Evolutionary conservation across 148 eudicot genomes (phyloP).

Genomic region (Arctostaphylos glauca): DNA sequence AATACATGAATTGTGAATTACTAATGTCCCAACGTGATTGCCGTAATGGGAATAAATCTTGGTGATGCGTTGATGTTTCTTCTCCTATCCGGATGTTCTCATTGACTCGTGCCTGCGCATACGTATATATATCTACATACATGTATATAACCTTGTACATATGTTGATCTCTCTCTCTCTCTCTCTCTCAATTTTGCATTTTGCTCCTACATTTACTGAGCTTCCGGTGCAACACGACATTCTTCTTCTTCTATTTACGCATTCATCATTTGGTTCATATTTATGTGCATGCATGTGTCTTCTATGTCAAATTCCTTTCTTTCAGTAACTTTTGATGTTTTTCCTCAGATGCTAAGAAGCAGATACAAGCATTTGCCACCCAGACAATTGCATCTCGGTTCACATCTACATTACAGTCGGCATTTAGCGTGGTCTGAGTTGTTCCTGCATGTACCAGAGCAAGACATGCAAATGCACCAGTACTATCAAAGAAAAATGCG

Average conservation of each 20-base stretch:
- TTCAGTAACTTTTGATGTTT: slow-evolving; percentile 7
- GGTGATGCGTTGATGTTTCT: neutral
- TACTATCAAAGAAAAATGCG: neutral
- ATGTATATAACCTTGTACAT: neutral
- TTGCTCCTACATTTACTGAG: neutral
- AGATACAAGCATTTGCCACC: slow-evolving; percentile 88
- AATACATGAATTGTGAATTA: neutral
- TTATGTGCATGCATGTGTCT: neutral
- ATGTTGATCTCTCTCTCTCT: neutral
- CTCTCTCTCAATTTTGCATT: neutral
- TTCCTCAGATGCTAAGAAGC: slow-evolving; percentile 94
- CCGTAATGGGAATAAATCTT: neutral
- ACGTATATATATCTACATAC: too few relatives aligned
- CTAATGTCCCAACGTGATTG: neutral
- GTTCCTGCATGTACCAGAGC: neutral
- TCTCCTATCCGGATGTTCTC: neutral
- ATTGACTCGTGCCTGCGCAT: neutral
- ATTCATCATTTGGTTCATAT: neutral
- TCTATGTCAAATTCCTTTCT: neutral
- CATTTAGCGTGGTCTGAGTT: slow-evolving; percentile 75
- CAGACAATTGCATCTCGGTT: slow-evolving; percentile 86
- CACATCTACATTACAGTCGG: slow-evolving; percentile 76
- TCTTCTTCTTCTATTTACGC: neutral
- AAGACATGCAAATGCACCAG: neutral
- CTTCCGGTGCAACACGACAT: neutral